phyloP scores from a whole-genome alignment of 1,284 basidiomycete species.

The Microbotryum scabiosae region DNA sequence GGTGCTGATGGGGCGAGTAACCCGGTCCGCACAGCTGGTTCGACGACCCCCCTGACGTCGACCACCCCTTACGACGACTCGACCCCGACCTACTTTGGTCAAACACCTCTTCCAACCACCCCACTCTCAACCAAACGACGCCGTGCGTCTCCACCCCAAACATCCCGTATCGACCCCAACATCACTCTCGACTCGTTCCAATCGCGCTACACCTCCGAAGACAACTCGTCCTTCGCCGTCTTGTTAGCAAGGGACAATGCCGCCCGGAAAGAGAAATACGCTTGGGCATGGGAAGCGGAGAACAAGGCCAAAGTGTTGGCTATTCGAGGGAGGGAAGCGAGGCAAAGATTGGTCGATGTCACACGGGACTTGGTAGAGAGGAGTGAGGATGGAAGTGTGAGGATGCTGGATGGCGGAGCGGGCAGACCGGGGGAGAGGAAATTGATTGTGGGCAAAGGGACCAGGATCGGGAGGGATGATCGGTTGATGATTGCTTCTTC shows the following conservation, averaged over 20 bases:
- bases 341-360: conserved; percentile 33
- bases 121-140: not conserved
- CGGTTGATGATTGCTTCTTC: conserved; percentile 20
- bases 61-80: conserved; percentile 45
- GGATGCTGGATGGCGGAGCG: conserved; percentile 41
- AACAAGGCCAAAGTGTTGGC: conserved; percentile 52
- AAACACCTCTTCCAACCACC: conserved; percentile 10
- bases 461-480: conserved; percentile 13
- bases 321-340: conserved; percentile 23
- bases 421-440: conserved; percentile 37
- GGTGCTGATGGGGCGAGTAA: conserved; percentile 40
- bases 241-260: conserved; percentile 81
- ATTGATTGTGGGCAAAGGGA: conserved; percentile 37
- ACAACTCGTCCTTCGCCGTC: conserved; percentile 86
- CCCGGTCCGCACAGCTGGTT: not conserved
- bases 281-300: conserved; percentile 89
- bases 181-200: conserved; percentile 77
- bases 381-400: conserved; percentile 27
- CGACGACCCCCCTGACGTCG: conserved; percentile 15
- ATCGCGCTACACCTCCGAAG: conserved; percentile 82
- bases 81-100: conserved; percentile 23
- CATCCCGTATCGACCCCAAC: conserved; percentile 29
- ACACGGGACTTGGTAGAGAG: conserved; percentile 29
- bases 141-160: not conserved
- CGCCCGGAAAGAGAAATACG: conserved; percentile 63